Conservation (phyloP, 2,329 filamentous ascomycete species). For the Trichoderma hamatum region DNA sequence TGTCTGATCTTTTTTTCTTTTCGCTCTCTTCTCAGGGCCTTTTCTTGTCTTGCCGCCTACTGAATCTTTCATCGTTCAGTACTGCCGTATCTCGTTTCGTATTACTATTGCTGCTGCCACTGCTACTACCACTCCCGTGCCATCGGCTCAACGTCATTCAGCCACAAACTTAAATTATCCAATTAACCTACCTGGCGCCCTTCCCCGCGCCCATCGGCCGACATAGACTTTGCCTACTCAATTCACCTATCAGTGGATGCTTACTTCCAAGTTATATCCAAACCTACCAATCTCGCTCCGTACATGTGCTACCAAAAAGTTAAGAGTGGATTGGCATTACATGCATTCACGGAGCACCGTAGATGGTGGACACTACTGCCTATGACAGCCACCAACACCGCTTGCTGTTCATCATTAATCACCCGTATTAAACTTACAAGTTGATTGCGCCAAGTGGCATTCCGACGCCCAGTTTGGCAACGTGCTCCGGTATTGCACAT, state of each 20-base stretch:
- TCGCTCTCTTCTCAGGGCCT: background rate
- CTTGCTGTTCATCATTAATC: background rate
- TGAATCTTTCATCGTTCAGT: background rate
- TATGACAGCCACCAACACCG: background rate
- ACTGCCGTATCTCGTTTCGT: background rate
- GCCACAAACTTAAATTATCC: slow-evolving; percentile 13
- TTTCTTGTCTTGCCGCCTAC: background rate
- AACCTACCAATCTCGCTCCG: background rate
- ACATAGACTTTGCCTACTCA: background rate
- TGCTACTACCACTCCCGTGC: background rate
- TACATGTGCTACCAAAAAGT: background rate
- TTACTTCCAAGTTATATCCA: background rate
- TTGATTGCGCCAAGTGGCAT: background rate
- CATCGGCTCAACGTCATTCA: background rate
- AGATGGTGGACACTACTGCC: background rate
- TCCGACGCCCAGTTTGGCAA: slow-evolving; percentile 18
- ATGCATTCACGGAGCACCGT: background rate
- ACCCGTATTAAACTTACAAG: background rate
- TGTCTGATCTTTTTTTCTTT: background rate
- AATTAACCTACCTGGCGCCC: background rate
- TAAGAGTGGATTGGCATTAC: slow-evolving; percentile 1
- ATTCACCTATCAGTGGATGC: background rate
- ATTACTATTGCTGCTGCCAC: background rate
- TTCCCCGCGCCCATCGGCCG: slow-evolving; percentile 7
- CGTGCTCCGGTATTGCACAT: slow-evolving; percentile 1